Conservation (phyloP, 2,329 filamentous ascomycete genomes). For the Seiridium cupressi region DNA sequence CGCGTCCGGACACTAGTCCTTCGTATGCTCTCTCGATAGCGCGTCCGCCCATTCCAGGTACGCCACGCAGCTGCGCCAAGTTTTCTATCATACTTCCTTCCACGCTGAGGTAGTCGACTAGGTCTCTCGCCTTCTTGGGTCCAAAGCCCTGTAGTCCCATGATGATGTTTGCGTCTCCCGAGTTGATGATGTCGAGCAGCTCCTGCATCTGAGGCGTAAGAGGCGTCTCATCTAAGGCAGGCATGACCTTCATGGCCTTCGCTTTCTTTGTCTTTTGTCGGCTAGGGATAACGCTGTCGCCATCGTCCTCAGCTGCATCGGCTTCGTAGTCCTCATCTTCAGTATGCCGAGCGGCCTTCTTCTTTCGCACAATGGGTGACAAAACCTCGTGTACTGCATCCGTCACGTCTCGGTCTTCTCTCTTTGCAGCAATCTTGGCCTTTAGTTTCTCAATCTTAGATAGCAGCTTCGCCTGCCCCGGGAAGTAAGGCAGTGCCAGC, state of each 20-base stretch:
- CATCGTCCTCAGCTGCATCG: conserved; percentile 33
- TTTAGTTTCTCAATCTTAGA: conserved; percentile 66
- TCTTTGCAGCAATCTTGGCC: conserved; percentile 44
- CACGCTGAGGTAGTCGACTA: conserved; percentile 55
- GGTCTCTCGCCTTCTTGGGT: conserved; percentile 65
- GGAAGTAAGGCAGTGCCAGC: conserved; percentile 80
- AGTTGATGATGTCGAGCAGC: conserved; percentile 71
- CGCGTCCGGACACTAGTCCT: conserved; percentile 34
- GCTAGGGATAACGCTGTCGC: conserved; percentile 25
- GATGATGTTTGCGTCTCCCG: conserved; percentile 64
- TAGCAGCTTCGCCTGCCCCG: conserved; percentile 74
- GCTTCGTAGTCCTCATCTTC: conserved; percentile 13
- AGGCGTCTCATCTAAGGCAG: conserved; percentile 24
- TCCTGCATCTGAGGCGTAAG: conserved; percentile 58
- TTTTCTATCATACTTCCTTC: conserved; percentile 43
- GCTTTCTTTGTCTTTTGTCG: conserved; percentile 21
- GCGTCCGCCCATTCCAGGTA: conserved; percentile 57
- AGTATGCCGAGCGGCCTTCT: conserved; percentile 13
- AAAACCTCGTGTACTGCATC: not conserved
- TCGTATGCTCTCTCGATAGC: conserved; percentile 57
- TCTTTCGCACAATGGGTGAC: conserved; percentile 6
- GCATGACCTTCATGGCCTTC: conserved; percentile 12
- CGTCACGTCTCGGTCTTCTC: conserved; percentile 18
- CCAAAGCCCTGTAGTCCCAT: conserved; percentile 68
- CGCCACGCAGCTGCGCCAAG: conserved; percentile 48